phyloP scores from a whole-genome alignment of 257 asterid genomes.

The Solanum acaule region DNA sequence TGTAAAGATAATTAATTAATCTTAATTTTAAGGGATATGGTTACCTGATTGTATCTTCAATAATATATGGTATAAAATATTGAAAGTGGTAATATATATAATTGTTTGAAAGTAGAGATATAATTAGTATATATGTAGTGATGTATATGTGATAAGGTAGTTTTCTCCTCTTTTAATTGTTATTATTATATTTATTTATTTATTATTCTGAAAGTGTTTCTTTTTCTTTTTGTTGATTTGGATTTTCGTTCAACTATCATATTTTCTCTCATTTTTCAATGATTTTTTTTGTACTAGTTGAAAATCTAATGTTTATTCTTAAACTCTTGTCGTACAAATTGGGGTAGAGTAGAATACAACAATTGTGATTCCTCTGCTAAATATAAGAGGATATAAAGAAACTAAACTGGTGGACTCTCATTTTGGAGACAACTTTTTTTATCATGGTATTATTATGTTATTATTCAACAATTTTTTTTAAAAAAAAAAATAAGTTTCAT shows the following conservation, averaged over 20 bases:
- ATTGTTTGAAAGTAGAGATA: not conserved
- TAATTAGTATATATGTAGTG: not conserved
- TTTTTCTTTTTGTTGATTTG: not conserved
- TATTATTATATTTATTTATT: not conserved
- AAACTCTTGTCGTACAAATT: not conserved
- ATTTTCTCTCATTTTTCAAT: not conserved
- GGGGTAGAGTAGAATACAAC: not conserved
- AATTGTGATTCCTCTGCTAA: not conserved
- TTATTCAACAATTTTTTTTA: not conserved
- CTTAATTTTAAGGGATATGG: not conserved
- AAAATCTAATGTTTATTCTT: not conserved
- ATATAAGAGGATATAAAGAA: not conserved
- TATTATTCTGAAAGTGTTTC: not conserved
- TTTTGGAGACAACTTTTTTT: not conserved
- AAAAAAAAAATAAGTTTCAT: not conserved
- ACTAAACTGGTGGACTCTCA: not conserved
- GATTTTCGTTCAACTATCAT: not conserved
- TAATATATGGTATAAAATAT: too few species aligned
- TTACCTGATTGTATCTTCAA: not conserved
- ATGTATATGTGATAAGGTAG: not conserved
- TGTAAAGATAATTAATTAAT: not conserved
- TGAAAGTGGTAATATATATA: not conserved
- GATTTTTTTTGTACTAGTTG: not conserved
- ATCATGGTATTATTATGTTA: not conserved
- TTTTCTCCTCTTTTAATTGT: not conserved